Conservation (phyloP, 768 basidiomycete genomes). For the Rickenella mellea region DNA sequence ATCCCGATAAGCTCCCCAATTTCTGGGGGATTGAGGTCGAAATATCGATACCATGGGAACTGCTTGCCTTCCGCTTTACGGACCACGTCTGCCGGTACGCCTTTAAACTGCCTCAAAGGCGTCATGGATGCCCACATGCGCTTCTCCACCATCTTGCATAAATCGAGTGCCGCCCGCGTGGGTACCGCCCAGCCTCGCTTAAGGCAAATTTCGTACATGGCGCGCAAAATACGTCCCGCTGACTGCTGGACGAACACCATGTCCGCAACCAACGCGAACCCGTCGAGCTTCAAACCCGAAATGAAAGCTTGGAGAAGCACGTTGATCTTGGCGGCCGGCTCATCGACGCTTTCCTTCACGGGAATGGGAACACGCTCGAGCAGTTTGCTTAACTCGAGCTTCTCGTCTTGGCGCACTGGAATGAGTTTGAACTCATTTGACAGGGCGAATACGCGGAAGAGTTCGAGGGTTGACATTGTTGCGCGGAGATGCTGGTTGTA, state of each 20-base stretch:
- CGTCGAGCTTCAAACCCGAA: conserved; percentile 87
- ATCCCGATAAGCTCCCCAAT: conserved; percentile 93
- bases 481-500: conserved; percentile 92
- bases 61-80: conserved; percentile 94
- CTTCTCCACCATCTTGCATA: conserved; percentile 95
- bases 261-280: conserved; percentile 78
- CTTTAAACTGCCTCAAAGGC: conserved; percentile 90
- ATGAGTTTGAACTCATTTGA: conserved; percentile 93
- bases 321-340: conserved; percentile 95
- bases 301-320: conserved; percentile 93
- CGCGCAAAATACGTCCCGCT: conserved; percentile 91
- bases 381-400: conserved; percentile 81
- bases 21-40: conserved; percentile 84
- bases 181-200: conserved; percentile 98
- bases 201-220: conserved; percentile 95
- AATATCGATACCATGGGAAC: conserved; percentile 98
- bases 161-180: conserved; percentile 79
- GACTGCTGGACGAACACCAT: conserved; percentile 98
- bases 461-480: conserved; percentile 79
- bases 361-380: conserved; percentile 95
- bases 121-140: conserved; percentile 98
- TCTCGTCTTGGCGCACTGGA: conserved; percentile 84
- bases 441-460: conserved; percentile 92
- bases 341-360: conserved; percentile 93
- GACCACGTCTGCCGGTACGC: conserved; percentile 76